Evolutionary conservation across 148 eudicot genomes (phyloP), one percentile per base, ranked within the genome.

Genomic region (Suaeda aralocaspica): DNA sequence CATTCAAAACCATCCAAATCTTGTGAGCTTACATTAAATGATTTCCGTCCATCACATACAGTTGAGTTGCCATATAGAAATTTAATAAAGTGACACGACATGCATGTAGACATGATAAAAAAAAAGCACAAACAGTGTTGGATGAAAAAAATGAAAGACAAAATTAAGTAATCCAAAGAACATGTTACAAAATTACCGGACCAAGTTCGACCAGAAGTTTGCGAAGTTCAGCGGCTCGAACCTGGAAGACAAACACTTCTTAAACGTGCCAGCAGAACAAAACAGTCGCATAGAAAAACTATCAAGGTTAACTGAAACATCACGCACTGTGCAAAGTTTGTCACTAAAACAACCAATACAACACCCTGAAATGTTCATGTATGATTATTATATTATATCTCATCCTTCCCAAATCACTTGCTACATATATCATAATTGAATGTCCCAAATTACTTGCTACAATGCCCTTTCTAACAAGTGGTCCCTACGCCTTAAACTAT

Each of bases 201-300:
- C 98, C 98, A 80, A 93, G 94, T 72, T 93, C 90, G 59, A 85
- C 87, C 71, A 93, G 72, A 70, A 88, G 80, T 75, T 86, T 78
- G 70, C 98, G 86, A 82, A 93, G 88, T 83, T 93, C 85, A 28
- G 85, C 91, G 46, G 98, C 98, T 78, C 98, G 88, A 77, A 93
- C 80, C 98, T 92, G 81, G 64, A 76, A 63, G 31, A 44, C 14
- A 64, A 68, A 34, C 48, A 39, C 9, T 14, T 29, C 45, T 58
- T 29, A 58, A 19, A 28, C 28, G 29, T 41, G 21, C 30, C 25
- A 34, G 33, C 14, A 21, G 48, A n/a, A n/a, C n/a, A n/a, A n/a
- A n/a, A n/a, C n/a, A n/a, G n/a, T n/a, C n/a, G n/a, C n/a, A n/a
- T n/a, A n/a, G n/a, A n/a, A n/a, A n/a, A n/a, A n/a, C n/a, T n/a